Evolutionary conservation across 495 filamentous ascomycete genomes (phyloP), one percentile per base, ranked within the genome.

Genomic region (Penicillium pulvis): DNA sequence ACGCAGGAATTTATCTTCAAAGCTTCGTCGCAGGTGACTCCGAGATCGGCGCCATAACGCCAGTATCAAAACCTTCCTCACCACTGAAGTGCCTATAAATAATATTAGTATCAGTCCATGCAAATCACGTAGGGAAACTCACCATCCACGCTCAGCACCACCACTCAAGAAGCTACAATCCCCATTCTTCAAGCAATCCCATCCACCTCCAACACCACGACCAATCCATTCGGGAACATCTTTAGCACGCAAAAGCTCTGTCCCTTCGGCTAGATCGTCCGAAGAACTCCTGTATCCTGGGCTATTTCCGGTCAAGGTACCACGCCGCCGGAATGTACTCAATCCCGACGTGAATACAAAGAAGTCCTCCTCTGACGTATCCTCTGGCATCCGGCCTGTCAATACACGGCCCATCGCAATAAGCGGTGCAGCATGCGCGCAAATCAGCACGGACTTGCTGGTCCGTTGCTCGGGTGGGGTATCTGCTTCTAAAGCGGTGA

Each of bases 131-230:
- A 23, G 1, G 2, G 20, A 23, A 23, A 85, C 90, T 79, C 64
- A 93, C 92, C 92, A 97, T 61, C 90, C 90, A 69, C 93, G 80
- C 75, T 98, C 93, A 61, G 91, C 91, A 6, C 94, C 94, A 42
- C 79, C 79, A 30, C 79, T 81, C 66, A 98, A 69, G 75, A 89
- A 90, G 50, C 81, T 83, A 65, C 92, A 97, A 71, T 96, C 90
- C 10, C 90, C 89, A 76, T 96, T 93, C 52, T 81, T 57, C 49
- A 84, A 79, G 68, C 89, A 90, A 20, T 87, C 79, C 94, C 94
- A 98, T 12, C 87, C 89, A 55, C 91, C 91, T 4, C 79, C 77
- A 46, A 96, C 86, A 8, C 88, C 91, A n/a, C 77, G 82, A 0
- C 67, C 72, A 61, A 75, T 77, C 89, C 89, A 92, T 14, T 74